These are phyloP conservation scores for Sporothrix euskadiensis DNA, from an alignment of 2,329 filamentous ascomycete genomes.

Conservation along the genomic window DNA sequence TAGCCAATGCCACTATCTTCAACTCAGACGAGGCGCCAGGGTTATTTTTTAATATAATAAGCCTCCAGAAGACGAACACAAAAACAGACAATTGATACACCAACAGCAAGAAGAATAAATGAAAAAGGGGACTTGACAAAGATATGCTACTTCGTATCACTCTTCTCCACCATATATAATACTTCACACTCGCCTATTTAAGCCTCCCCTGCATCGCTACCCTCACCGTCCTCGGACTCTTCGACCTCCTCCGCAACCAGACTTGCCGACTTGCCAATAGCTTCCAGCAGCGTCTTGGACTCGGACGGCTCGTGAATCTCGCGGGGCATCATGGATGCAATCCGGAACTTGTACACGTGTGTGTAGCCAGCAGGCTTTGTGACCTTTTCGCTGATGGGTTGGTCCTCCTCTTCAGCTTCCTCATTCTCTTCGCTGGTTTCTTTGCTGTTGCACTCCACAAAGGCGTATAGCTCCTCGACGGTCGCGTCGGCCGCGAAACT, in stretches of 20 bases:
- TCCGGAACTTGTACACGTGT: constrained; percentile 80
- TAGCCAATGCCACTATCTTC: background rate
- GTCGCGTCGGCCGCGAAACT: constrained; percentile 65
- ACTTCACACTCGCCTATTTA: background rate
- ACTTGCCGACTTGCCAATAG: constrained; percentile 81
- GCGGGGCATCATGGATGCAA: constrained; percentile 83
- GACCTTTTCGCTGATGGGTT: background rate
- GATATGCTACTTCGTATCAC: background rate
- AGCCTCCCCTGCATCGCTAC: background rate
- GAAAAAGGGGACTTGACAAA: background rate
- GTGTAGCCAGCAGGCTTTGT: constrained; percentile 70
- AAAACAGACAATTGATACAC: background rate
- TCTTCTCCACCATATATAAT: background rate
- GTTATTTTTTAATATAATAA: background rate
- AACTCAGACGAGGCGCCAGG: background rate
- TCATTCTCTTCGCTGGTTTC: constrained; percentile 45
- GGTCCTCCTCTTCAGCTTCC: constrained; percentile 36
- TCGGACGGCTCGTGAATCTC: constrained; percentile 72
- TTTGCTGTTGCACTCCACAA: constrained; percentile 85
- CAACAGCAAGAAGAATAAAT: background rate
- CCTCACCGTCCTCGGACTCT: constrained; percentile 21
- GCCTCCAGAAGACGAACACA: background rate
- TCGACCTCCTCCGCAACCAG: constrained; percentile 74
- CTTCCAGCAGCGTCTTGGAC: constrained; percentile 66
- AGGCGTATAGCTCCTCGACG: constrained; percentile 90